Base-by-base conservation (phyloP, 2,329 filamentous ascomycete genomes). In the Colletotrichum viniferum region DNA sequence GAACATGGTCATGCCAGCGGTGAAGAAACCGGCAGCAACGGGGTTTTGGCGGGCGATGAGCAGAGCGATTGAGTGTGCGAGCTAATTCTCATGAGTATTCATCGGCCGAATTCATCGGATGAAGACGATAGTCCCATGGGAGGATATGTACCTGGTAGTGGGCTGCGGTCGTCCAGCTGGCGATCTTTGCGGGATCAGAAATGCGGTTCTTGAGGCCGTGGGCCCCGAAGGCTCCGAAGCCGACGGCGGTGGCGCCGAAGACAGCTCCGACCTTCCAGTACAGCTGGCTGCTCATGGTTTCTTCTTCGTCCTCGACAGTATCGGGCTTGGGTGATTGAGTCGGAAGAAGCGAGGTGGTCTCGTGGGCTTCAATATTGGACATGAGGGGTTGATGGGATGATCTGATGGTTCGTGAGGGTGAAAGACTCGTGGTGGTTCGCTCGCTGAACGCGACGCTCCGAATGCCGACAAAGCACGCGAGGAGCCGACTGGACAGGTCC, bases 1-100 rank as follows among this genome's bases (percentile, higher is more conserved):
- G 83, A 94, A 94, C 87, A 93, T 88, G 5, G 90, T 90, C 86
- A 94, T 93, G 67, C 92, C 92, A 1, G 90, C 90, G 0, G 90
- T 89, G 81, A 94, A 90, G n/a, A 93, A 84, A 3, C 84, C 83
- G 67, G 89, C 89, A 21, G 92, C 91, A 26, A 92, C 79, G 36
- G 88, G 90, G 79, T 91, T 89, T 77, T 88, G 85, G 13, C 91
- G 90, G 3, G 90, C 87, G 24, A 93, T 84, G 30, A 94, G 89
- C 62, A 94, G 83, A 55, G 90, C 90, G 36, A 89, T 86, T 16
- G 91, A 90, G 84, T 94, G 92, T 63, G 93, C 84, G 61, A 94
- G 87, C 92, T 94, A 79, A 16, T n/a, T 61, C 28, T 9, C 14
- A 2, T 63, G 0, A 63, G 60, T 38, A 38, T 21, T 32, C 14